Evolutionary conservation across 2,329 filamentous ascomycete genomes (phyloP).

Genomic region (Phyllosticta ampelicida): DNA sequence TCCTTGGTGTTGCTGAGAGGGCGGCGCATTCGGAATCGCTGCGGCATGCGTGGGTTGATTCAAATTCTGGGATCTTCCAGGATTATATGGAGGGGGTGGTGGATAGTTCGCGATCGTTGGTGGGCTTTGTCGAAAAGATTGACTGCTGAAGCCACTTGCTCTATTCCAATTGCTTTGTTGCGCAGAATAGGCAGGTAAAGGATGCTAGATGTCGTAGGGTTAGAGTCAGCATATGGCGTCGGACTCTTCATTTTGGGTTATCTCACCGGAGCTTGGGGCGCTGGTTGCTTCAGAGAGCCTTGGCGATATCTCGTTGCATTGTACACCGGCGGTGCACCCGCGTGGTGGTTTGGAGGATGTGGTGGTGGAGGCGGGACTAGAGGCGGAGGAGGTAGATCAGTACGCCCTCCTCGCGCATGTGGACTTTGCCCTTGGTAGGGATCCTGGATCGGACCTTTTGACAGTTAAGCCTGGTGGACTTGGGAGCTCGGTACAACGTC

Average conservation of each 20-base stretch:
- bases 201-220: background rate
- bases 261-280: background rate
- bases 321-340: background rate
- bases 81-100: background rate
- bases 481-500: background rate
- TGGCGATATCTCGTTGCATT: background rate
- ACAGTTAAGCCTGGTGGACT: background rate
- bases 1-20: background rate
- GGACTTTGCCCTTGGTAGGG: background rate
- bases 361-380: background rate
- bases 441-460: background rate
- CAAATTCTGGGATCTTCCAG: background rate
- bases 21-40: background rate
- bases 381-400: background rate
- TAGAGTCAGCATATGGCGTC: background rate
- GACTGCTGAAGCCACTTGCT: background rate
- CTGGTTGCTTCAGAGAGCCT: background rate
- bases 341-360: background rate
- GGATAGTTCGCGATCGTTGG: background rate
- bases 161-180: background rate
- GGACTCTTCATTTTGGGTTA: background rate
- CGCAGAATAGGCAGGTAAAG: background rate
- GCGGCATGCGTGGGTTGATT: background rate
- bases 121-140: background rate
- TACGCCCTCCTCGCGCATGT: background rate